These are phyloP conservation scores for Rubia peregrina DNA, from an alignment of 305 asterid species.

Conservation along the genomic window DNA sequence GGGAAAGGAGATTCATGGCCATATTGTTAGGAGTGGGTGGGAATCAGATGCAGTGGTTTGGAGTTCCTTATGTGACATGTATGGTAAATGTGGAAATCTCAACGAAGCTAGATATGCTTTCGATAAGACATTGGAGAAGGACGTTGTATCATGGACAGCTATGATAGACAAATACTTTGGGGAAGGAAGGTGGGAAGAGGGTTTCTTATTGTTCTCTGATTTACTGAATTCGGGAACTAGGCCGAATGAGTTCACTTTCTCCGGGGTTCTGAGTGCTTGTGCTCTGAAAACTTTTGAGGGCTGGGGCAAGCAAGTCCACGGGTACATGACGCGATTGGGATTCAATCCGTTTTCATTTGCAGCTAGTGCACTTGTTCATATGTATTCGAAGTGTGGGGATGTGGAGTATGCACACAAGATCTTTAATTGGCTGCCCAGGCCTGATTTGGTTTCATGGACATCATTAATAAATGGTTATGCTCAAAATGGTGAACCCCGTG, in stretches of 20 bases:
- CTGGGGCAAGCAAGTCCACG: not conserved
- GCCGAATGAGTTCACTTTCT: not conserved
- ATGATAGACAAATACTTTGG: not conserved
- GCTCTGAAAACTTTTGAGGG: not conserved
- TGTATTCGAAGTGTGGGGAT: not conserved
- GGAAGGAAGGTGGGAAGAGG: constrained; percentile 2
- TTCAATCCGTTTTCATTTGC: not conserved
- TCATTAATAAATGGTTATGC: not conserved
- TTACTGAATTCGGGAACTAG: not conserved
- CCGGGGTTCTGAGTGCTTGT: not conserved
- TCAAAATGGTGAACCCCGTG: not conserved
- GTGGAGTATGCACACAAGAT: not conserved
- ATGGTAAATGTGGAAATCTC: not conserved
- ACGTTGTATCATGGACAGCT: constrained; percentile 1
- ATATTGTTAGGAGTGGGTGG: constrained; percentile 1
- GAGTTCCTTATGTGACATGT: not conserved
- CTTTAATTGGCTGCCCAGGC: not conserved
- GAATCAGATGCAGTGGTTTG: constrained; percentile 4
- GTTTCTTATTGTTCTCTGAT: not conserved
- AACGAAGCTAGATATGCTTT: not conserved
- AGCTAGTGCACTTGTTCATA: constrained; percentile 1
- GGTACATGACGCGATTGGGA: not conserved
- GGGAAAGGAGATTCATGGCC: constrained; percentile 3
- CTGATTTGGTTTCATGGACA: constrained; percentile 5
- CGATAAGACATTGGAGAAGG: constrained; percentile 1